Conservation (phyloP, 2,329 filamentous ascomycete genomes). For the Verticillium dahliae region DNA sequence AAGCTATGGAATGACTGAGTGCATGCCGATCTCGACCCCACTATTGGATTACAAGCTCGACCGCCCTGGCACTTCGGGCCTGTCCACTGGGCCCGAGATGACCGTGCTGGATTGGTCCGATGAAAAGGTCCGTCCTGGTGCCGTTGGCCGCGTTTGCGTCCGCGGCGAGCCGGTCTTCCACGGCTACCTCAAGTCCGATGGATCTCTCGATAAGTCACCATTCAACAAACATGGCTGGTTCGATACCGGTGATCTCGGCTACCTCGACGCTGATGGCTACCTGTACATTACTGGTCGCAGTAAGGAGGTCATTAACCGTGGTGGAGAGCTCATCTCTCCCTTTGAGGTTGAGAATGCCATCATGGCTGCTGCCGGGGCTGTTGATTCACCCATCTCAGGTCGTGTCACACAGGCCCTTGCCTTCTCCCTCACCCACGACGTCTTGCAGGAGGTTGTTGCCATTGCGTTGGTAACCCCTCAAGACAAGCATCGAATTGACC, state of each 20-base stretch:
- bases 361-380: constrained; percentile 34
- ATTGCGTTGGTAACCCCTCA: constrained; percentile 42
- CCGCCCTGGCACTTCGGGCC: constrained; percentile 45
- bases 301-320: constrained; percentile 52
- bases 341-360: constrained; percentile 54
- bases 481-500: constrained; percentile 34
- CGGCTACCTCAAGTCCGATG: constrained; percentile 39
- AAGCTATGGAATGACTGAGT: constrained; percentile 54
- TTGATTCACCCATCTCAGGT: constrained; percentile 35
- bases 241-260: constrained; percentile 47
- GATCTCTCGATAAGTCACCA: constrained; percentile 32
- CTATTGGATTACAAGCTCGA: constrained; percentile 45
- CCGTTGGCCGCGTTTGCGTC: constrained; percentile 42
- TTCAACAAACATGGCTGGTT: constrained; percentile 46
- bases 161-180: constrained; percentile 43
- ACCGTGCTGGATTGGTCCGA: constrained; percentile 38
- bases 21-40: constrained; percentile 51
- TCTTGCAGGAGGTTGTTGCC: constrained; percentile 50
- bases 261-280: constrained; percentile 42
- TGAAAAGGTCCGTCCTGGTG: constrained; percentile 18
- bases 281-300: constrained; percentile 48
- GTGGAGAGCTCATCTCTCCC: constrained; percentile 52
- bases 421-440: constrained; percentile 44
- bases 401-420: constrained; percentile 42
- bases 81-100: constrained; percentile 44